Conservation (phyloP, 2,329 filamentous ascomycete species). For the Sclerotinia trifoliorum region DNA sequence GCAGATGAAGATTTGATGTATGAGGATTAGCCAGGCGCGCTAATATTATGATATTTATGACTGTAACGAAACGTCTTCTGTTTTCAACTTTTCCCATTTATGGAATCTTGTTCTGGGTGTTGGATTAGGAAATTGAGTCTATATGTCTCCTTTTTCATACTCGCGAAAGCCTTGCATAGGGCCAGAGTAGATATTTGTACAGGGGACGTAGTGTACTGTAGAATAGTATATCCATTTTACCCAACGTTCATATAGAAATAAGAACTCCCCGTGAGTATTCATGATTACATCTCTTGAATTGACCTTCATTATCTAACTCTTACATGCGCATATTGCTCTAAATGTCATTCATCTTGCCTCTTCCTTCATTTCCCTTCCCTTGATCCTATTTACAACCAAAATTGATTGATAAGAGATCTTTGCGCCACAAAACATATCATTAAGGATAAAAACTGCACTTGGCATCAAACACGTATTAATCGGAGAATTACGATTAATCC, state of each 20-base stretch:
- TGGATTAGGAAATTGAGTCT: background rate
- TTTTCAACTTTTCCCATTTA: background rate
- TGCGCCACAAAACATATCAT: background rate
- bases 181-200: too few relatives aligned
- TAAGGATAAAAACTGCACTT: background rate
- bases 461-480: background rate
- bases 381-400: background rate
- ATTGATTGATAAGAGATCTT: background rate
- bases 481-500: background rate
- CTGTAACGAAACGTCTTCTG: background rate
- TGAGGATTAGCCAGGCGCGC: background rate
- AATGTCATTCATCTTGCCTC: background rate
- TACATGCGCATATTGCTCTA: too few relatives aligned
- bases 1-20: background rate
- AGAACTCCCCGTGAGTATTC: too few relatives aligned
- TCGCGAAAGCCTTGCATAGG: too few relatives aligned
- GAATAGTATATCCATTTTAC: background rate
- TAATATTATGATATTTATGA: background rate
- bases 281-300: background rate
- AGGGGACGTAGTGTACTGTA: background rate
- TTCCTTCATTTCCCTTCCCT: too few relatives aligned
- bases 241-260: background rate
- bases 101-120: background rate
- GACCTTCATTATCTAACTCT: background rate
- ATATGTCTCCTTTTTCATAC: background rate